phyloP scores from a whole-genome alignment of 306 rosid species.

The Lupinus albus region DNA sequence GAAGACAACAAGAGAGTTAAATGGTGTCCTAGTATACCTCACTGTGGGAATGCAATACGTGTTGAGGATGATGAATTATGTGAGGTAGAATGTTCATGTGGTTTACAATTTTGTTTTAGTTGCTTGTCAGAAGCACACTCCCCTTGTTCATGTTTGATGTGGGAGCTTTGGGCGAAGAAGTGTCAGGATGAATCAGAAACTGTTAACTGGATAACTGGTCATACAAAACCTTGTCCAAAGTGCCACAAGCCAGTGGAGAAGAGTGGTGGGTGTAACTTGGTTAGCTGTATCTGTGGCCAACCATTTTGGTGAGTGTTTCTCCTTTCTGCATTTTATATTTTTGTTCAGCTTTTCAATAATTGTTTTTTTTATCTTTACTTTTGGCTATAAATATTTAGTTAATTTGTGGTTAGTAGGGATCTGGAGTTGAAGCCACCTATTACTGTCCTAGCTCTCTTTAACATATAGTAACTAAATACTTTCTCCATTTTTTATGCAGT shows the following conservation, averaged over 20 bases:
- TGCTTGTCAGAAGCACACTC: slow-evolving; percentile 89
- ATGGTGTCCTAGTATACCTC: slow-evolving; percentile 97
- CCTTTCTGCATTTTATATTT: slow-evolving; percentile 17
- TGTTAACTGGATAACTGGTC: slow-evolving; percentile 95
- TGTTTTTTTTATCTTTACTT: slow-evolving; percentile 15
- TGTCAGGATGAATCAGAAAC: slow-evolving; percentile 97
- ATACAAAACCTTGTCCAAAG: slow-evolving; percentile 93
- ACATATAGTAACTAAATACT: slow-evolving; percentile 5
- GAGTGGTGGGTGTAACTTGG: slow-evolving; percentile 98
- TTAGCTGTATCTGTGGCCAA: slow-evolving; percentile 94
- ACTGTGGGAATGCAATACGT: slow-evolving; percentile 93
- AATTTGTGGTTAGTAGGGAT: background rate
- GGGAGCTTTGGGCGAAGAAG: slow-evolving; percentile 94
- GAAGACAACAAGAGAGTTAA: slow-evolving; percentile 92
- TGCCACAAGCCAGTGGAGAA: slow-evolving; percentile 97
- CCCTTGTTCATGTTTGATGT: slow-evolving; percentile 94
- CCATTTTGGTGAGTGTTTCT: slow-evolving; percentile 80
- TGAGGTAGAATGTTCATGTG: slow-evolving; percentile 94
- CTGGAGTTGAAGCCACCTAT: slow-evolving; percentile 7
- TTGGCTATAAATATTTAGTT: background rate
- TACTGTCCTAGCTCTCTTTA: slow-evolving; percentile 19
- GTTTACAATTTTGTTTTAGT: slow-evolving; percentile 84
- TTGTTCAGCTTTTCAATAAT: slow-evolving; percentile 19
- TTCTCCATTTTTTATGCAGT: slow-evolving; percentile 55
- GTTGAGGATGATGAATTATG: slow-evolving; percentile 77